phyloP scores from a whole-genome alignment of 1,284 basidiomycete species.

The Mycosarcoma mackinlayi region DNA sequence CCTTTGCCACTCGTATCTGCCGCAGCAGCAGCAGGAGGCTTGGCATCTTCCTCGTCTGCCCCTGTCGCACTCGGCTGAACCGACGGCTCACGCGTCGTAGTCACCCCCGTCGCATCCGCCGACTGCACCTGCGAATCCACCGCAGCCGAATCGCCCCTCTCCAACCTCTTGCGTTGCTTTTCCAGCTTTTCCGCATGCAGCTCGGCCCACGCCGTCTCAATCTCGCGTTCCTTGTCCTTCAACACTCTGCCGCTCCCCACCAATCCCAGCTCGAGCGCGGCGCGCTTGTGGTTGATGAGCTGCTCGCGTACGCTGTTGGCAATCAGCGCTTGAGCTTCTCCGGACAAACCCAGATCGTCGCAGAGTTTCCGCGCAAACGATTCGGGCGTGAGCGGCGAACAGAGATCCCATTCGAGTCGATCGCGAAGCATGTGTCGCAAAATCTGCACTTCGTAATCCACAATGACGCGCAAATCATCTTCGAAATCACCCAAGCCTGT shows the following conservation, averaged over 20 bases:
- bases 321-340: slow-evolving; percentile 87
- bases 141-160: slow-evolving; percentile 16
- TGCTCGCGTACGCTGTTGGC: slow-evolving; percentile 95
- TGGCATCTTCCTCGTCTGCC: slow-evolving; percentile 9
- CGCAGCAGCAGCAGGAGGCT: background rate
- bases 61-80: slow-evolving; percentile 18
- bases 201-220: slow-evolving; percentile 41
- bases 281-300: slow-evolving; percentile 88
- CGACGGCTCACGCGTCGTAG: slow-evolving; percentile 23
- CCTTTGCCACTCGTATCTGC: background rate
- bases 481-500: slow-evolving; percentile 53
- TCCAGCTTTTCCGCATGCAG: slow-evolving; percentile 69
- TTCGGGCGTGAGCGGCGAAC: slow-evolving; percentile 89
- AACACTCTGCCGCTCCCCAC: slow-evolving; percentile 71
- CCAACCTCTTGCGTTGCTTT: slow-evolving; percentile 32
- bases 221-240: slow-evolving; percentile 52
- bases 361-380: slow-evolving; percentile 84
- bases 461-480: slow-evolving; percentile 64
- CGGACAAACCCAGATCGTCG: slow-evolving; percentile 84
- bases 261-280: slow-evolving; percentile 91
- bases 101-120: slow-evolving; percentile 16
- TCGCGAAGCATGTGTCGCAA: slow-evolving; percentile 88
- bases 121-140: slow-evolving; percentile 15
- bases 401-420: slow-evolving; percentile 97
- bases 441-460: slow-evolving; percentile 91